These are phyloP conservation scores for Cystobasidium ongulense DNA, from an alignment of 768 basidiomycete species.

Conservation along the genomic window DNA sequence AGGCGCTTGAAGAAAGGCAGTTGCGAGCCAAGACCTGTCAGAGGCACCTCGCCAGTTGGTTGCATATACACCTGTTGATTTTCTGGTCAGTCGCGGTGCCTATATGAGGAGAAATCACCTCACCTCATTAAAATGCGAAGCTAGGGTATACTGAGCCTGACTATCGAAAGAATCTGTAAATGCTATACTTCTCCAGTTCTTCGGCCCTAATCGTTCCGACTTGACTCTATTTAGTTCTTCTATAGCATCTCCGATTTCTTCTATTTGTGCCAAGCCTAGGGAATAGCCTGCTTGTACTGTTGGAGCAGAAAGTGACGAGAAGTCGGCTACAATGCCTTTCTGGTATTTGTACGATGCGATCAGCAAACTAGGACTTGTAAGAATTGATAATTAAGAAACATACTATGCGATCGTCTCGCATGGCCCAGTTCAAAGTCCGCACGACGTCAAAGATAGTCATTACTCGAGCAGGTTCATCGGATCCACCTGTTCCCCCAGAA, in stretches of 20 bases:
- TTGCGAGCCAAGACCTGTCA: constrained; percentile 36
- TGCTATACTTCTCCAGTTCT: constrained; percentile 37
- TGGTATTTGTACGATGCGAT: not conserved
- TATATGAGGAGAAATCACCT: not conserved
- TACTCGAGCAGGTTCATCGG: constrained; percentile 40
- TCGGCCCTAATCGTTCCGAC: constrained; percentile 35
- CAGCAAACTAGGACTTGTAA: not conserved
- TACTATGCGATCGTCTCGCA: constrained; percentile 39
- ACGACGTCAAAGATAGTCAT: constrained; percentile 42
- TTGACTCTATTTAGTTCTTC: constrained; percentile 37
- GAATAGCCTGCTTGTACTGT: constrained; percentile 5
- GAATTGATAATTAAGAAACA: not conserved
- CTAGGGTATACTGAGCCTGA: constrained; percentile 41
- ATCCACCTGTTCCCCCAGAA: constrained; percentile 27
- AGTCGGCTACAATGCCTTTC: constrained; percentile 43
- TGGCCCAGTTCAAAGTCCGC: constrained; percentile 38
- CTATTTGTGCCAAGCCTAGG: constrained; percentile 41
- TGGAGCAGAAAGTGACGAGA: constrained; percentile 33
- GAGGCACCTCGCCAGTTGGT: constrained; percentile 40
- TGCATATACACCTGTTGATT: constrained; percentile 41
- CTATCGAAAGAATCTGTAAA: constrained; percentile 40
- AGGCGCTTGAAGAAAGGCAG: constrained; percentile 40
- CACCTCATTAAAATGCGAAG: constrained; percentile 25
- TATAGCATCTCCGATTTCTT: constrained; percentile 41
- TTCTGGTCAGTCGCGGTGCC: not conserved